These are phyloP conservation scores for Lepidium sativum DNA, from an alignment of 345 rosid genomes.

Conservation along the genomic window DNA sequence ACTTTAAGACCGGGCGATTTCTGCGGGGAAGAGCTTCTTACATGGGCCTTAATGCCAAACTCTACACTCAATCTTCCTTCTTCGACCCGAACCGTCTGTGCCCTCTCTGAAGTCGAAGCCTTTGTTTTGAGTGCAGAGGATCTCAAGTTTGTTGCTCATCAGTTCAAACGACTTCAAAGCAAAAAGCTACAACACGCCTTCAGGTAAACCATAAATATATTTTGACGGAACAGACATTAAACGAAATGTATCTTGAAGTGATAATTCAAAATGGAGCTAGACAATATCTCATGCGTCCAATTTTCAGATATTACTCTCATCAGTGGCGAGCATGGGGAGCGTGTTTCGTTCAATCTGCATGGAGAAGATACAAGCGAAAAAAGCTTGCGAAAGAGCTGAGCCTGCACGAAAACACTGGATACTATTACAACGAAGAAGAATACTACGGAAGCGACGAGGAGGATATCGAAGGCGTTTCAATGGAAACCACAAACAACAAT, in stretches of 20 bases:
- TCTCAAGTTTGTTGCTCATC: slow-evolving; percentile 72
- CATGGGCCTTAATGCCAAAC: slow-evolving; percentile 91
- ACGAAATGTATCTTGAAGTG: background rate
- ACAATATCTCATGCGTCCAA: background rate
- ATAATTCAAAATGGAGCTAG: slow-evolving; percentile 21
- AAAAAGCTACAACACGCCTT: slow-evolving; percentile 87
- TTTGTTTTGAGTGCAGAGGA: slow-evolving; percentile 82
- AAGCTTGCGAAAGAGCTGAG: slow-evolving; percentile 52
- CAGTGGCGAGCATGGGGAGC: slow-evolving; percentile 95
- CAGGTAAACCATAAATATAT: slow-evolving; percentile 31
- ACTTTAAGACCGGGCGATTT: slow-evolving; percentile 82
- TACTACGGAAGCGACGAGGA: slow-evolving; percentile 21
- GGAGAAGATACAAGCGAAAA: slow-evolving; percentile 68
- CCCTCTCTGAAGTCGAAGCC: slow-evolving; percentile 81
- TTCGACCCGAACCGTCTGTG: slow-evolving; percentile 68
- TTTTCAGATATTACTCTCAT: slow-evolving; percentile 64
- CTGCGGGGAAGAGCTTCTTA: slow-evolving; percentile 85
- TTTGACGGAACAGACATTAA: background rate
- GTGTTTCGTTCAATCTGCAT: slow-evolving; percentile 73
- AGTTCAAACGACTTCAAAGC: slow-evolving; percentile 91
- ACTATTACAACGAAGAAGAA: slow-evolving; percentile 24
- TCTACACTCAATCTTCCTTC: slow-evolving; percentile 53
- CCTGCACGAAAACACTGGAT: slow-evolving; percentile 30
- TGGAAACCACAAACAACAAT: slow-evolving; percentile 14
- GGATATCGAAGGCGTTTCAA: slow-evolving; percentile 9